phyloP scores from a whole-genome alignment of 129 eudicot species.

The Kitagawia praeruptora region DNA sequence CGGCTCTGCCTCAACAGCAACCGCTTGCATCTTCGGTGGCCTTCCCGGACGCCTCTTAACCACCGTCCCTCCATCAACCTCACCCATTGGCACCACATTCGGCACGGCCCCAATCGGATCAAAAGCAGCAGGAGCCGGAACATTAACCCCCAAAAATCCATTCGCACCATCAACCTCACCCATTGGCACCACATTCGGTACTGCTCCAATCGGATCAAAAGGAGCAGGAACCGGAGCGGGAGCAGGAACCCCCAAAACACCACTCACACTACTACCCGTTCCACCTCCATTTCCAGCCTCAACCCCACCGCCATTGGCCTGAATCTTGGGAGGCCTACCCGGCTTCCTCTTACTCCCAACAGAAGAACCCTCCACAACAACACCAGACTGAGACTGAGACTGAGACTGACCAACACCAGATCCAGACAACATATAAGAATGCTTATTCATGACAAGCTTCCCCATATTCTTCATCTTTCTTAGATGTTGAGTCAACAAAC shows the following conservation, averaged over 20 bases:
- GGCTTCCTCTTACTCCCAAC: constrained; percentile 17
- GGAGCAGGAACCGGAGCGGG: neutral
- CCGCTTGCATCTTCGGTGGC: neutral
- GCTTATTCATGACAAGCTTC: constrained; percentile 64
- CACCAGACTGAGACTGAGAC: constrained; percentile 2
- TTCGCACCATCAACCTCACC: neutral
- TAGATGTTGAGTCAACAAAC: constrained; percentile 64
- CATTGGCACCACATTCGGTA: neutral
- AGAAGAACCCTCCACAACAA: constrained; percentile 4
- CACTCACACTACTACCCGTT: neutral
- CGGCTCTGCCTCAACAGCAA: neutral
- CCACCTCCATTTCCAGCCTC: neutral
- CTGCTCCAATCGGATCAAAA: constrained; percentile 7
- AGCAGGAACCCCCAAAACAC: neutral
- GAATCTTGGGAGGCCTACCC: constrained; percentile 3
- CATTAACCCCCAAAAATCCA: neutral
- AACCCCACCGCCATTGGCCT: neutral
- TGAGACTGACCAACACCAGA: constrained; percentile 16
- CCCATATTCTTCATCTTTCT: constrained; percentile 47
- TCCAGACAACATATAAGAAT: constrained; percentile 60
- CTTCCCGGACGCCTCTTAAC: constrained; percentile 5
- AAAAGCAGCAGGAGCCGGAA: neutral
- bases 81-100: constrained; percentile 1
- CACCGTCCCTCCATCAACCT: neutral
- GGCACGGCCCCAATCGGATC: constrained; percentile 5